Percentiles rank a stretch among this genome's conserved stretches.
These are phyloP conservation scores for Glonium stellatum DNA, from an alignment of 495 filamentous ascomycete genomes.

Conservation along the genomic window DNA sequence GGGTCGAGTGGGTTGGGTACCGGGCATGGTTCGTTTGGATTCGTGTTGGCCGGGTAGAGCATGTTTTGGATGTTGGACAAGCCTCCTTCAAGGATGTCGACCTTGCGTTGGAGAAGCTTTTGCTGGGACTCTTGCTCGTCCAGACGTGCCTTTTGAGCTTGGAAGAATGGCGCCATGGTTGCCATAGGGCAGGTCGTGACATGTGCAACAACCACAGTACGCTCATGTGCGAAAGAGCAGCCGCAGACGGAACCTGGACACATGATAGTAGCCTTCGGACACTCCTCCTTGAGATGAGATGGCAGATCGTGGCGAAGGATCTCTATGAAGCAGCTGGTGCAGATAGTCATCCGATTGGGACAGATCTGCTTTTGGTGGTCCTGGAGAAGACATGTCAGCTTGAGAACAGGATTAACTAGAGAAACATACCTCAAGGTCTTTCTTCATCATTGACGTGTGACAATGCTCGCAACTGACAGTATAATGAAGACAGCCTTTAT, in stretches of 20 bases:
- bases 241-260: constrained; percentile 53
- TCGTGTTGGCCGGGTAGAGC: constrained; percentile 29
- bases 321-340: constrained; percentile 47
- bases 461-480: constrained; percentile 50
- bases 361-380: constrained; percentile 48
- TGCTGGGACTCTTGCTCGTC: constrained; percentile 51
- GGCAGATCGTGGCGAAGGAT: constrained; percentile 45
- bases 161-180: constrained; percentile 52
- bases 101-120: constrained; percentile 49
- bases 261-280: constrained; percentile 46
- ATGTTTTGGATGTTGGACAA: constrained; percentile 43
- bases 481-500: constrained; percentile 55
- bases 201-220: constrained; percentile 47
- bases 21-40: constrained; percentile 19
- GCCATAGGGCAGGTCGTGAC: constrained; percentile 51
- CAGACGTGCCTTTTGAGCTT: constrained; percentile 50
- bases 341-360: constrained; percentile 43
- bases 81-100: constrained; percentile 53
- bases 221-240: constrained; percentile 47
- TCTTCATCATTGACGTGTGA: constrained; percentile 47
- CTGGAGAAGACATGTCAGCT: constrained; percentile 21
- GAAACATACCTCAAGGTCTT: constrained; percentile 49
- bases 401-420: neutral
- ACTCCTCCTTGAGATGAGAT: constrained; percentile 44
- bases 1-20: constrained; percentile 24